Conservation (phyloP, 495 filamentous ascomycete species). For the Penicillium desertorum region DNA sequence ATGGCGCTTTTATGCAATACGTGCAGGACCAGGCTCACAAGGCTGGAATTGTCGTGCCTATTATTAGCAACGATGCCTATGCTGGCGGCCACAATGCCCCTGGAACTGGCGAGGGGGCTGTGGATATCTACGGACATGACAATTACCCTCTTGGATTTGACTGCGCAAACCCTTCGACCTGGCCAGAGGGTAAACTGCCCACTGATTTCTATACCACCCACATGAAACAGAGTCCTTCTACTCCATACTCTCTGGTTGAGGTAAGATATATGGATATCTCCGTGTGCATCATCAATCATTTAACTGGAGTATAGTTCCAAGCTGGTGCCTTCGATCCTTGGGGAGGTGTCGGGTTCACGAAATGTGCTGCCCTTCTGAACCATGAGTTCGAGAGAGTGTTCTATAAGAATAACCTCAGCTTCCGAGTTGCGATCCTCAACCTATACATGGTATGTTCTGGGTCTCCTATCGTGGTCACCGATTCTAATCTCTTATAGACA, state of each 20-base stretch:
- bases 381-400: constrained; percentile 74
- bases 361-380: constrained; percentile 63
- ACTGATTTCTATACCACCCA: constrained; percentile 51
- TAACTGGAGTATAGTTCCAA: constrained; percentile 55
- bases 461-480: background rate
- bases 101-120: constrained; percentile 59
- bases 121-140: constrained; percentile 80
- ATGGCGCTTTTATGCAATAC: constrained; percentile 66
- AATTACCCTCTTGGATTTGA: constrained; percentile 68
- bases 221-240: constrained; percentile 58
- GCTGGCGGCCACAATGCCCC: constrained; percentile 62
- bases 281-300: background rate
- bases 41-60: constrained; percentile 69
- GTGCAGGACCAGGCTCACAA: constrained; percentile 66
- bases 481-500: constrained; percentile 40
- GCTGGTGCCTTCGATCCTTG: constrained; percentile 75
- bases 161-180: constrained; percentile 53
- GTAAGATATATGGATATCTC: constrained; percentile 23
- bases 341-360: constrained; percentile 66
- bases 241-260: constrained; percentile 68
- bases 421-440: constrained; percentile 60
- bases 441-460: constrained; percentile 62
- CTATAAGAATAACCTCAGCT: constrained; percentile 75
- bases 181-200: constrained; percentile 49
- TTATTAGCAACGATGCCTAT: constrained; percentile 73